These are phyloP conservation scores for Teunomyces panamensis DNA, from an alignment of 805 yeast genomes.

Conservation along the genomic window DNA sequence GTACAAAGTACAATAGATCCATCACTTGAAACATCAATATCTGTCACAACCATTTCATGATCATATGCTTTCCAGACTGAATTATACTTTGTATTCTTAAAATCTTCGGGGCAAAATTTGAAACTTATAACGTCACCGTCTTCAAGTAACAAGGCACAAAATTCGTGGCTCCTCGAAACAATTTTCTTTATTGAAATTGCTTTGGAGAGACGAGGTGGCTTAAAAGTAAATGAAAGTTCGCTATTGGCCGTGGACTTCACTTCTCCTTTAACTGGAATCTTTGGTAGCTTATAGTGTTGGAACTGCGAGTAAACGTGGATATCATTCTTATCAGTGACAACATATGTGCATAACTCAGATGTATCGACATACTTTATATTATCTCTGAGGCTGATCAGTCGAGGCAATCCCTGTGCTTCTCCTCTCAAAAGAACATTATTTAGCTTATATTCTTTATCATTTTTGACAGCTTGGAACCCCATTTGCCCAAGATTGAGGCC, in stretches of 20 bases:
- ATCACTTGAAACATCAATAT: constrained; percentile 64
- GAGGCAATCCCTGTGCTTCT: constrained; percentile 36
- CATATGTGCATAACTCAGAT: constrained; percentile 67
- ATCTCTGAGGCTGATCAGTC: constrained; percentile 40
- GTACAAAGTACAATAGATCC: constrained; percentile 72
- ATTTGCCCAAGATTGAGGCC: constrained; percentile 82
- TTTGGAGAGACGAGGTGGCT: constrained; percentile 49
- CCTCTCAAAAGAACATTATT: constrained; percentile 35
- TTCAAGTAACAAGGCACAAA: constrained; percentile 49
- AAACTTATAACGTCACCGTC: constrained; percentile 58
- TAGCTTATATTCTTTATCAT: constrained; percentile 23
- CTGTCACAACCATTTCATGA: constrained; percentile 54
- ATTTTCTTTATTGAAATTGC: constrained; percentile 33
- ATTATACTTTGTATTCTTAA: constrained; percentile 42
- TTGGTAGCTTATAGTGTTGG: constrained; percentile 50
- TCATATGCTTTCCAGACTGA: constrained; percentile 64
- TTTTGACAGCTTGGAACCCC: constrained; percentile 44
- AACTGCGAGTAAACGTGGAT: constrained; percentile 60
- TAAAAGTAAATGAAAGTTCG: constrained; percentile 30
- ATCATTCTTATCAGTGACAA: constrained; percentile 55
- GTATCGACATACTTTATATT: constrained; percentile 58
- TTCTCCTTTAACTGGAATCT: constrained; percentile 32
- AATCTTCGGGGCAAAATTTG: constrained; percentile 19
- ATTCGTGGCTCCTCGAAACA: constrained; percentile 35
- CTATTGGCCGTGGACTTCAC: constrained; percentile 46